Base-by-base conservation (phyloP, 106 monocot species). In the Chionographis japonica region DNA sequence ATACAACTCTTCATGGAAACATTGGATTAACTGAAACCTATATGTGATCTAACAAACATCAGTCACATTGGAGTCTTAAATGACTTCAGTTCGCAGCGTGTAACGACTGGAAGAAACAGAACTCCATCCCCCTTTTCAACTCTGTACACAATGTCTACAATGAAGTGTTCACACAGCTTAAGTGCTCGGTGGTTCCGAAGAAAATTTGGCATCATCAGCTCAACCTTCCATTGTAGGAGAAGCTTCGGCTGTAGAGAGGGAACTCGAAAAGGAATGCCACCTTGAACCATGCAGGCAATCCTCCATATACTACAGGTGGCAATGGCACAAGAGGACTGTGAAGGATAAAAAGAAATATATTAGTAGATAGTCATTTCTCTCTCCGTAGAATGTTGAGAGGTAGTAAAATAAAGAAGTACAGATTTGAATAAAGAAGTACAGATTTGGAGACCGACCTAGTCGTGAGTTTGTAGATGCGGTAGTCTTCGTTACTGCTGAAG, bases 301-400 rank as follows among this genome's bases (percentile, higher is more conserved):
- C 71, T 59, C 70, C 89, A 64, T 92, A 92, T 4, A 98, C 42
- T 54, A 62, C 41, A 53, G 81, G 87, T 49, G 90, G 97, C 64
- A 98, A 52, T 36, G 80, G 92, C 76, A 98, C 70, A 37, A 98
- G 83, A 63, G 97, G 97, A 58, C 97, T 98, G 83, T n/a, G 7
- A 27, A 15, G 15, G 2, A 53, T 71, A 51, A 76, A 60, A 60
- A 69, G 4, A 18, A 52, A 57, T 16, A n/a, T 14, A 14, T 27
- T 27, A 27, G 17, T 67, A 38, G 11, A 40, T 20, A 16, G 7
- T 40, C 3, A 4, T 54, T 15, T 20, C 20, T 16, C n/a, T 4
- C 9, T 2, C 16, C 56, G 0, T 52, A 27, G 53, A 3, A 12
- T 11, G 15, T 41, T 50, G 27, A 27, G 27, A 37, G 39, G 51